These are phyloP conservation scores for Metschnikowia dekortorum DNA, from an alignment of 805 yeast species.

Conservation along the genomic window DNA sequence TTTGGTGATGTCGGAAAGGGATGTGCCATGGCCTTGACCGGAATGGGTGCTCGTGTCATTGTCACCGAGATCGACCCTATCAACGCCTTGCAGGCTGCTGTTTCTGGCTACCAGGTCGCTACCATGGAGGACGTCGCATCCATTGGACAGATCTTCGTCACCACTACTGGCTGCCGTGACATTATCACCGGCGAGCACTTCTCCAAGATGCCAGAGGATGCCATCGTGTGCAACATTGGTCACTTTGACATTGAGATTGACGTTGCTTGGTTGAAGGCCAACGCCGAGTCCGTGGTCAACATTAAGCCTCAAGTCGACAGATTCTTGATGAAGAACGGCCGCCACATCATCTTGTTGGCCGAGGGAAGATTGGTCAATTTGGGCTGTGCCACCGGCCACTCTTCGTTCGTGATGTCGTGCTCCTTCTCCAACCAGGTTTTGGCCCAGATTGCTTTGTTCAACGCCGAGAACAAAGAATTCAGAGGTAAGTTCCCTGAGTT, in stretches of 20 bases:
- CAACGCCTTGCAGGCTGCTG: conserved; percentile 99
- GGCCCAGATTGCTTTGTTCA: conserved; percentile 85
- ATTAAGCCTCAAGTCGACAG: conserved; percentile 99
- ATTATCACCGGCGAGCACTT: conserved; percentile 89
- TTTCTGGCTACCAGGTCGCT: conserved; percentile 95
- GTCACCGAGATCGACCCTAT: conserved; percentile 98
- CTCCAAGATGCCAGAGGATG: conserved; percentile 94
- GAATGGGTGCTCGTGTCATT: conserved; percentile 99
- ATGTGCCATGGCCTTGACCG: conserved; percentile 97
- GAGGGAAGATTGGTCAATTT: conserved; percentile 99
- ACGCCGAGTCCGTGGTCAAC: conserved; percentile 90
- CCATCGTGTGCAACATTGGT: conserved; percentile 99
- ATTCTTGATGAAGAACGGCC: conserved; percentile 82
- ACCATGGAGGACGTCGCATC: conserved; percentile 93
- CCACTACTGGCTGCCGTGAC: conserved; percentile 99
- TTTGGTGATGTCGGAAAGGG: conserved; percentile 99
- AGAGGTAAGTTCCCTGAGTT: conserved; percentile 81
- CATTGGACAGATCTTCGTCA: conserved; percentile 94
- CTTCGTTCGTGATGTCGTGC: conserved; percentile 98
- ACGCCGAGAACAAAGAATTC: conserved; percentile 77
- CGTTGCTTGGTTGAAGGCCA: conserved; percentile 96
- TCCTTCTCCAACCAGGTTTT: conserved; percentile 99
- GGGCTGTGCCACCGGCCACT: conserved; percentile 99
- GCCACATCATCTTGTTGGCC: conserved; percentile 92
- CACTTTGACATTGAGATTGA: conserved; percentile 99